These are phyloP conservation scores for Blepharisma undulans DNA, from an alignment of 169 alveolate species.

Conservation along the genomic window DNA sequence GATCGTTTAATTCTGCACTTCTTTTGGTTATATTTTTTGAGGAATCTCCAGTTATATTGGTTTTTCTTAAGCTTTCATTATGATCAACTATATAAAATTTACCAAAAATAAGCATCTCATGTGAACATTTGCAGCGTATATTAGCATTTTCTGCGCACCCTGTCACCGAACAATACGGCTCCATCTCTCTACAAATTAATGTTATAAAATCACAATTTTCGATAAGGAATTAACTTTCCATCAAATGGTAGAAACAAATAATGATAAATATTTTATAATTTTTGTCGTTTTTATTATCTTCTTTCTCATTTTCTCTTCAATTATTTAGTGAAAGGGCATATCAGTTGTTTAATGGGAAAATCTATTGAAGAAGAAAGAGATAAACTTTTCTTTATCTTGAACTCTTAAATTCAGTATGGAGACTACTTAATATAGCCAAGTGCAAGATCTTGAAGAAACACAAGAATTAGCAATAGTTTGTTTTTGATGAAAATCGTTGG, in stretches of 20 bases:
- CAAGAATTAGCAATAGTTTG: conserved; percentile 10
- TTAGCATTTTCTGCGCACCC: not conserved
- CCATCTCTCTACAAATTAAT: too few relatives aligned
- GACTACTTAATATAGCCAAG: not conserved
- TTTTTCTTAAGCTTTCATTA: not conserved
- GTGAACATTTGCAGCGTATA: not conserved
- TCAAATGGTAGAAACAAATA: too few relatives aligned
- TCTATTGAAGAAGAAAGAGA: conserved; percentile 16
- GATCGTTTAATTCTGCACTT: too few relatives aligned
- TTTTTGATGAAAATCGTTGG: conserved; percentile 16
- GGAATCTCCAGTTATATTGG: not conserved
- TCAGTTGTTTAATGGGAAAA: conserved; percentile 11
- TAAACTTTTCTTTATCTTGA: not conserved
- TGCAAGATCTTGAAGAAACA: not conserved
- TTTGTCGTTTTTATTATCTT: too few relatives aligned
- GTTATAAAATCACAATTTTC: too few relatives aligned
- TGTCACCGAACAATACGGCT: too few relatives aligned
- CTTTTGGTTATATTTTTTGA: not conserved
- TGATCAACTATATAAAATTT: too few relatives aligned
- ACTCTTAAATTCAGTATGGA: not conserved
- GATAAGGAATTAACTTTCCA: too few relatives aligned
- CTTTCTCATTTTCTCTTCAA: too few relatives aligned
- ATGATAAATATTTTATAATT: too few relatives aligned
- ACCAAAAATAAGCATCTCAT: not conserved
- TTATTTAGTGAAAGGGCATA: too few relatives aligned